Conservation (phyloP, 345 rosid species). For the Gossypium stocksii region DNA sequence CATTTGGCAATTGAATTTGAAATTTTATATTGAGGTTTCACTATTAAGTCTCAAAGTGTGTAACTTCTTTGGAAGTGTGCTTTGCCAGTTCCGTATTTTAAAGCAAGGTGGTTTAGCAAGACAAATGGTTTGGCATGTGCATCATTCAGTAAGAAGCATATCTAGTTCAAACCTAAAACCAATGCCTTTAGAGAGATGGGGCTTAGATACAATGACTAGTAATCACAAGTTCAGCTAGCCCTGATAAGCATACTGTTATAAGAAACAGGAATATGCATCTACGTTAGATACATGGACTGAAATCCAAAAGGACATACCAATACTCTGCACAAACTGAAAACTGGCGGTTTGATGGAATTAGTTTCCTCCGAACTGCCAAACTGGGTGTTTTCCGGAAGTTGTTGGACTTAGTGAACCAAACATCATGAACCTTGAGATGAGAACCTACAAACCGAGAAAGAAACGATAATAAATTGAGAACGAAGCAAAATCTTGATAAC, state of each 20-base stretch:
- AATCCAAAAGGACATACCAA: constrained; percentile 31
- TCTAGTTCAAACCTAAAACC: neutral
- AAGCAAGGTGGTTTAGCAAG: neutral
- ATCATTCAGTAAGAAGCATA: neutral
- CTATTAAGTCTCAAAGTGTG: neutral
- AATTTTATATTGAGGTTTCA: neutral
- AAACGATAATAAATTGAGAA: neutral
- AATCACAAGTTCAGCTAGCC: neutral
- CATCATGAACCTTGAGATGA: constrained; percentile 33
- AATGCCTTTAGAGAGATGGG: neutral
- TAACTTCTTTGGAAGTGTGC: neutral
- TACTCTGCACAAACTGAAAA: constrained; percentile 58
- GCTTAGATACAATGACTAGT: neutral
- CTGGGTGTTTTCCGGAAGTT: constrained; percentile 33
- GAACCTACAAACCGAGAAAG: constrained; percentile 33
- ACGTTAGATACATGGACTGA: neutral
- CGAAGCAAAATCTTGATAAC: neutral
- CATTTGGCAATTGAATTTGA: neutral
- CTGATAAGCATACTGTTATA: neutral
- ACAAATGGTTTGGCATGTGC: neutral
- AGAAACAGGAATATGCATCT: constrained; percentile 1
- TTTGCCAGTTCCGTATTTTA: neutral
- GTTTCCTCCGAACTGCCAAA: constrained; percentile 39
- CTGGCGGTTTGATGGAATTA: constrained; percentile 24
- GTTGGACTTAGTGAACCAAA: constrained; percentile 38